Evolutionary conservation across 2,329 filamentous ascomycete species (phyloP).

Genomic region (Xylariaceae sp.): DNA sequence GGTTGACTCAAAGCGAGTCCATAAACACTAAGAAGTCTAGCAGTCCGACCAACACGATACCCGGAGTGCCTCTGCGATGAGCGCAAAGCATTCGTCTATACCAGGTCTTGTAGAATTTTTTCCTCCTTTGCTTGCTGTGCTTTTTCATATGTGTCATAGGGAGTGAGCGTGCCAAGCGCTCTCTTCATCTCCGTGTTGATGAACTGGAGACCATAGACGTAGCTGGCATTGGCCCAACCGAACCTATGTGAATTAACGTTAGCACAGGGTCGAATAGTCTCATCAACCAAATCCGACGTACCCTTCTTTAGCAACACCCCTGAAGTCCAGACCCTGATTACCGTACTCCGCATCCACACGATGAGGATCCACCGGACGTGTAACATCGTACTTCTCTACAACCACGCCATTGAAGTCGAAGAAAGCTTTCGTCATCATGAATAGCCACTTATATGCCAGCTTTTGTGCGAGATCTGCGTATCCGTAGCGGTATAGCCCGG

Average conservation of each 20-base stretch:
- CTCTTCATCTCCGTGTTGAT: slow-evolving; percentile 86
- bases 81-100: slow-evolving; percentile 5
- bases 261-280: background rate
- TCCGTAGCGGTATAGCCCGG: slow-evolving; percentile 84
- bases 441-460: slow-evolving; percentile 92
- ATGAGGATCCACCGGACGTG: slow-evolving; percentile 83
- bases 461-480: slow-evolving; percentile 88
- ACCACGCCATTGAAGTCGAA: slow-evolving; percentile 98
- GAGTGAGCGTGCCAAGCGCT: slow-evolving; percentile 82
- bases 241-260: slow-evolving; percentile 58
- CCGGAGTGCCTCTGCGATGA: too few species aligned
- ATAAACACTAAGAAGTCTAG: background rate
- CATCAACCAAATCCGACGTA: slow-evolving; percentile 36
- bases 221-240: slow-evolving; percentile 98
- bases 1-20: too few species aligned
- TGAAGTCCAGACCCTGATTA: slow-evolving; percentile 93
- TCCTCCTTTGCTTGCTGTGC: slow-evolving; percentile 58
- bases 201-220: slow-evolving; percentile 87
- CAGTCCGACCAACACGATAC: too few species aligned
- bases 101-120: slow-evolving; percentile 42
- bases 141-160: slow-evolving; percentile 77
- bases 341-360: slow-evolving; percentile 96
- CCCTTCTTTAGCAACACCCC: slow-evolving; percentile 94
- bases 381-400: slow-evolving; percentile 98
- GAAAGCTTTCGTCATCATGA: slow-evolving; percentile 98